These are phyloP conservation scores for Salisapilia sapeloensis DNA, from an alignment of 352 stramenopile genomes.

Conservation along the genomic window DNA sequence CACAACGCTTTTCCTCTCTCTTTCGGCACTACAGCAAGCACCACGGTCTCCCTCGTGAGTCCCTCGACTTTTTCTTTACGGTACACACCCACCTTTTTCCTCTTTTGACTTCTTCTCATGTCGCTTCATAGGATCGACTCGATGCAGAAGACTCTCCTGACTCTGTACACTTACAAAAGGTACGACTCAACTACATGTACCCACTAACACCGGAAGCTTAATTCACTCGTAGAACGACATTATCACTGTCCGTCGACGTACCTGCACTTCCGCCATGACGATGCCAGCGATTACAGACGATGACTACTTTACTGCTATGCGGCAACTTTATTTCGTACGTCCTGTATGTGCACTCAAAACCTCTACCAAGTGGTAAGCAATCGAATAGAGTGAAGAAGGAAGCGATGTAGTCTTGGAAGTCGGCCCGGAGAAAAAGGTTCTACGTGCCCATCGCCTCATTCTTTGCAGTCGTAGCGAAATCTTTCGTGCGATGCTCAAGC, in stretches of 20 bases:
- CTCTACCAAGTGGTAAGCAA: not conserved
- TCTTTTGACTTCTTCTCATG: not conserved
- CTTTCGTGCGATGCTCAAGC: constrained; percentile 81
- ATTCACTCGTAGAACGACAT: constrained; percentile 81
- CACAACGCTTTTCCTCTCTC: constrained; percentile 93
- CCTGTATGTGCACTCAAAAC: not conserved
- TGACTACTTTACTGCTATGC: constrained; percentile 61
- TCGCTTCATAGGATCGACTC: constrained; percentile 28
- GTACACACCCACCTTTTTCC: too few relatives aligned
- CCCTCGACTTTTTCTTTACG: constrained; percentile 96
- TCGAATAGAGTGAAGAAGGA: constrained; percentile 24
- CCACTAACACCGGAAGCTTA: not conserved
- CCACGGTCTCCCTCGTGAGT: constrained; percentile 92
- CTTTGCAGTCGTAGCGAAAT: constrained; percentile 79
- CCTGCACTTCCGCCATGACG: constrained; percentile 13
- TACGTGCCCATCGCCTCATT: constrained; percentile 52
- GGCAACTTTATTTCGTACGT: constrained; percentile 38
- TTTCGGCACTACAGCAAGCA: constrained; percentile 99
- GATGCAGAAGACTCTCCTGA: constrained; percentile 74
- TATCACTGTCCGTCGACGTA: constrained; percentile 56
- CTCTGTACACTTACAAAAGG: constrained; percentile 73
- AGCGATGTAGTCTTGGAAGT: constrained; percentile 66
- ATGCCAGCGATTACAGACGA: constrained; percentile 43
- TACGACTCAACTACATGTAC: constrained; percentile 2
- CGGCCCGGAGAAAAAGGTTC: constrained; percentile 32